Conservation (phyloP, 2,329 filamentous ascomycete genomes). For the Claviceps lovelessii region DNA sequence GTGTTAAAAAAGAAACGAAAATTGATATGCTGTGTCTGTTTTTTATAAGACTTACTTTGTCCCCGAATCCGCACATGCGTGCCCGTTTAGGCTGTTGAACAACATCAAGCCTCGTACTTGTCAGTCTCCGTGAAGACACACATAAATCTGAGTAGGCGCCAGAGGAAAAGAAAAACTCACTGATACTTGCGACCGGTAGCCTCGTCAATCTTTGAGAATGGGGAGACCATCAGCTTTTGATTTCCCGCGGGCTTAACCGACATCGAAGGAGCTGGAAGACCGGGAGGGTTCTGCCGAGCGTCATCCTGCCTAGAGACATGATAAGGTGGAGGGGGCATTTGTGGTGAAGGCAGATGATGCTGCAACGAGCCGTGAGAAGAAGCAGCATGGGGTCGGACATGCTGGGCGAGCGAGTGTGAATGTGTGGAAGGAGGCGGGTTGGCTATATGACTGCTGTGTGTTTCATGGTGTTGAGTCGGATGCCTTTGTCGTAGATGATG, state of each 20-base stretch:
- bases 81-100: slow-evolving; percentile 85
- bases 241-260: slow-evolving; percentile 8
- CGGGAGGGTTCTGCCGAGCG: not conserved
- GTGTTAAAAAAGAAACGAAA: not conserved
- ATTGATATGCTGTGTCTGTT: not conserved
- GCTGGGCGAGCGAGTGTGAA: slow-evolving; percentile 8
- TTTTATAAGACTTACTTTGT: slow-evolving; percentile 51
- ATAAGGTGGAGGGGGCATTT: slow-evolving; percentile 7
- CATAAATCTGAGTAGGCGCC: not conserved
- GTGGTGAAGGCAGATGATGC: slow-evolving; percentile 7
- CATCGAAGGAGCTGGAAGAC: slow-evolving; percentile 1
- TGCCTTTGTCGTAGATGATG: slow-evolving; percentile 4
- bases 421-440: slow-evolving; percentile 8
- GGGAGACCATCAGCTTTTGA: slow-evolving; percentile 10
- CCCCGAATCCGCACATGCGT: slow-evolving; percentile 96
- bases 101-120: slow-evolving; percentile 48
- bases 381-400: not conserved
- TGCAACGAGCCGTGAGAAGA: slow-evolving; percentile 2
- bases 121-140: slow-evolving; percentile 8
- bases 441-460: not conserved
- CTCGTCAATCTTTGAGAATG: slow-evolving; percentile 22
- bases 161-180: slow-evolving; percentile 10
- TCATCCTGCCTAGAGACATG: slow-evolving; percentile 13
- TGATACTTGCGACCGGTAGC: slow-evolving; percentile 21
- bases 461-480: slow-evolving; percentile 11